Base-by-base conservation (phyloP, 306 rosid genomes). In the Cicer chorassanicum region DNA sequence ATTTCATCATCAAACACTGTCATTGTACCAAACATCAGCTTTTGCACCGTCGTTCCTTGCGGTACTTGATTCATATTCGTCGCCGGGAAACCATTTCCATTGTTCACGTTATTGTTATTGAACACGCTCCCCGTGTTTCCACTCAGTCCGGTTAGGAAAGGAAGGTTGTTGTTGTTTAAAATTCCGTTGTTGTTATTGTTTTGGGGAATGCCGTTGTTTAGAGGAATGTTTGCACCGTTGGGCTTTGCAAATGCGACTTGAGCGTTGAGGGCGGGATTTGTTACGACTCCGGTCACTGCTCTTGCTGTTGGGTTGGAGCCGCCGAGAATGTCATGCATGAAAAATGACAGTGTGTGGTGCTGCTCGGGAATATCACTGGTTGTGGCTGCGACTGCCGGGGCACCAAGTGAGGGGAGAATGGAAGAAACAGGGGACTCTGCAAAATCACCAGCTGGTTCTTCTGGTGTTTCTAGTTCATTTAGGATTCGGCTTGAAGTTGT, bases 161-260 rank as follows among this genome's bases (percentile, higher is more conserved):
- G 98, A 5, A 93, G 84, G 60, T 91, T 88, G 84, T 89, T 93
- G 82, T 93, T 91, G 84, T 88, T 78, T 40, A 89, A 83, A 45
- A 88, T 78, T 3, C 98, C 97, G 1, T 73, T 64, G 72, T 93
- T 93, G 86, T 89, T 80, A 70, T 85, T 89, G 81, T 82, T 86
- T 75, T 89, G 82, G 0, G 96, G 92, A 49, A 91, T 50, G 3
- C 87, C 92, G 2, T 73, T 87, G 68, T 85, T 82, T 1, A 91
- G 77, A 10, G 89, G 87, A 68, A 91, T 8, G 73, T 81, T 87
- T 29, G 98, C 98, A 0, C 98, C 97, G 4, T 88, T 91, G 4
- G 98, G 97, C 84, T 93, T 93, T 9, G 98, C 90, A 8, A 91
- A 93, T 4, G 98, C 96, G 8, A 93, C 90, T 74, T 89, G 89